These are phyloP conservation scores for Cymbopogon citratus DNA, from an alignment of 176 grass and related monocot genomes.

Conservation along the genomic window DNA sequence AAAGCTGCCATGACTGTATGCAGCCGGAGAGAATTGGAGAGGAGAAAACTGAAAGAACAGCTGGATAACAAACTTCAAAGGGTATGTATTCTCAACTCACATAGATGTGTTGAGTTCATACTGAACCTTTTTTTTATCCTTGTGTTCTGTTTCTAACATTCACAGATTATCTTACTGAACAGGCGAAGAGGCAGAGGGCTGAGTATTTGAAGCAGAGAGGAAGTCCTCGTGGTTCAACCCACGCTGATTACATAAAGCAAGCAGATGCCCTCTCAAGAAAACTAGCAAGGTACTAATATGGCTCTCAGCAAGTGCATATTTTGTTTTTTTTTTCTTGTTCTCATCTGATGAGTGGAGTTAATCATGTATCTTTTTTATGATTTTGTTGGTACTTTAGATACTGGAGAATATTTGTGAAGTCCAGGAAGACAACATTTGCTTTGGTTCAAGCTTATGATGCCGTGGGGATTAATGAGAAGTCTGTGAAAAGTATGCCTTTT, in stretches of 20 bases:
- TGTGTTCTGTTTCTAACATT: constrained; percentile 4
- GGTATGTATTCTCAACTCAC: constrained; percentile 33
- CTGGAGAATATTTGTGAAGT: constrained; percentile 89
- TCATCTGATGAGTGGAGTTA: not conserved
- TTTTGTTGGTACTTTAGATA: constrained; percentile 47
- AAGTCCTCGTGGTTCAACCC: constrained; percentile 53
- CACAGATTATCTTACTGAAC: constrained; percentile 5
- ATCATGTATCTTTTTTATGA: not conserved
- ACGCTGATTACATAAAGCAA: constrained; percentile 51
- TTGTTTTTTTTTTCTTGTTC: not conserved
- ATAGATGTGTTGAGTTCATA: not conserved
- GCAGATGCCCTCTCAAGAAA: constrained; percentile 74
- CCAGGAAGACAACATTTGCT: constrained; percentile 54
- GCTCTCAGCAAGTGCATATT: not conserved
- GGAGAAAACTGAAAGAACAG: constrained; percentile 77
- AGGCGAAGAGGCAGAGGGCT: constrained; percentile 79
- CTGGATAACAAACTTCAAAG: constrained; percentile 80
- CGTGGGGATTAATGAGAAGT: constrained; percentile 65
- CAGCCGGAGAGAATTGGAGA: constrained; percentile 76
- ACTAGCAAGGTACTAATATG: constrained; percentile 53
- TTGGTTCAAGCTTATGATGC: constrained; percentile 66
- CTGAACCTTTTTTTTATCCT: not conserved
- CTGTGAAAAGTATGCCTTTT: constrained; percentile 85
- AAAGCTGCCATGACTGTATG: constrained; percentile 58
- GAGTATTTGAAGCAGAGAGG: constrained; percentile 88